Evolutionary conservation across 108 stramenopile genomes (phyloP), one percentile per base, ranked within the genome.

Genomic region (Stephanodiscus minutulus): DNA sequence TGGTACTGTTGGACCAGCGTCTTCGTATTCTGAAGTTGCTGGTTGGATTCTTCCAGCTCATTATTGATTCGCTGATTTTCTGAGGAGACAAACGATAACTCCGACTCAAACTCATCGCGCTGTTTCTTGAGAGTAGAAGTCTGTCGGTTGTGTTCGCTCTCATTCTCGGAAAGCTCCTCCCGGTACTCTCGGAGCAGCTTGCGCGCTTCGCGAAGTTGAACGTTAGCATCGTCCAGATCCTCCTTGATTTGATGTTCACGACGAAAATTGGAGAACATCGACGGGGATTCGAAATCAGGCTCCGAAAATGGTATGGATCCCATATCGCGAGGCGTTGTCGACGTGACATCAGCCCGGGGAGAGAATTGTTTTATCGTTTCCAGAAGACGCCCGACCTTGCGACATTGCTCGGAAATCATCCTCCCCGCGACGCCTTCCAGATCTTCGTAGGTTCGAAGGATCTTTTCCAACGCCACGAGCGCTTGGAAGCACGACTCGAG

Each of bases 361-460:
- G 24, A 21, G 9, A 53, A 28, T 58, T 36, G 8, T 27, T 72
- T 57, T 24, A 79, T 66, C 8, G 70, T 70, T 39, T 61, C 63
- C 10, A 79, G 41, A 2, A 79, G 53, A 44, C 50, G 66, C 33
- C 50, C 43, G 56, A 79, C 68, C 61, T 71, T 79, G 24, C 59
- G 61, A 24, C 66, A 61, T 11, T 72, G 63, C 44, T 72, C 78
- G 15, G 37, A 31, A 29, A 71, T 49, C 47, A 48, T 72, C 60
- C 63, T 54, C 25, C 70, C 66, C 7, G 43, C 78, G 57, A 56
- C 9, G 22, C 61, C 71, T 29, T 79, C 78, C 15, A 66, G 49
- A 50, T 72, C 61, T 41, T 79, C 78, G 37, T 79, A 72, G 13
- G 71, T 72, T 21, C 66, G 60, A 29, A 79, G 70, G 22, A 79